A percentile compares a stretch with the other conserved stretches of the same genome.
These are phyloP conservation scores for Psidium guajava DNA, from an alignment of 345 rosid species.

Conservation along the genomic window DNA sequence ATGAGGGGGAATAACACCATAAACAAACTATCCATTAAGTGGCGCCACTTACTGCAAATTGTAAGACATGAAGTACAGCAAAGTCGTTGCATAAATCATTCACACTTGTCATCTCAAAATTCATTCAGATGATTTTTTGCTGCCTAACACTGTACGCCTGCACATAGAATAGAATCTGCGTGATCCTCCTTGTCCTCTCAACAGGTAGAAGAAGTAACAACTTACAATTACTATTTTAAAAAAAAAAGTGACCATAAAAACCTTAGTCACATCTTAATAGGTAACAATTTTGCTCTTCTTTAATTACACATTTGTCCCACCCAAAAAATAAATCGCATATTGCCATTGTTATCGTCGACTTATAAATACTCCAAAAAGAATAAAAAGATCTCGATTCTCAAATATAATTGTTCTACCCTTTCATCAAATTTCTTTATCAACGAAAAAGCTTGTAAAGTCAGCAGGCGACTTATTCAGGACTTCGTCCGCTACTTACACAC, in stretches of 20 bases:
- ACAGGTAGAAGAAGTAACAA: background rate
- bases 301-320: background rate
- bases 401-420: background rate
- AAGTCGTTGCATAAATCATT: background rate
- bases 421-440: background rate
- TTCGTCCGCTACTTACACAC: background rate
- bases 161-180: background rate
- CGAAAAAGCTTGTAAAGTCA: background rate
- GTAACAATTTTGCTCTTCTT: background rate
- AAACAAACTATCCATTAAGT: background rate
- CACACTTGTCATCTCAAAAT: background rate
- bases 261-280: background rate
- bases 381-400: background rate
- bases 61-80: background rate
- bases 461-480: background rate
- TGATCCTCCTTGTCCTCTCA: background rate
- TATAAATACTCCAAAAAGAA: background rate
- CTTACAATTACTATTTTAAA: background rate
- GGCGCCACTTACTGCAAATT: background rate
- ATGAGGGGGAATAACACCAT: background rate
- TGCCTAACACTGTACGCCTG: background rate
- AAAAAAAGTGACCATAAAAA: background rate
- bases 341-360: background rate
- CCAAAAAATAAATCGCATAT: background rate
- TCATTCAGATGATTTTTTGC: background rate